Evolutionary conservation across 2,329 filamentous ascomycete species (phyloP).

Genomic region (Claviceps sp.): DNA sequence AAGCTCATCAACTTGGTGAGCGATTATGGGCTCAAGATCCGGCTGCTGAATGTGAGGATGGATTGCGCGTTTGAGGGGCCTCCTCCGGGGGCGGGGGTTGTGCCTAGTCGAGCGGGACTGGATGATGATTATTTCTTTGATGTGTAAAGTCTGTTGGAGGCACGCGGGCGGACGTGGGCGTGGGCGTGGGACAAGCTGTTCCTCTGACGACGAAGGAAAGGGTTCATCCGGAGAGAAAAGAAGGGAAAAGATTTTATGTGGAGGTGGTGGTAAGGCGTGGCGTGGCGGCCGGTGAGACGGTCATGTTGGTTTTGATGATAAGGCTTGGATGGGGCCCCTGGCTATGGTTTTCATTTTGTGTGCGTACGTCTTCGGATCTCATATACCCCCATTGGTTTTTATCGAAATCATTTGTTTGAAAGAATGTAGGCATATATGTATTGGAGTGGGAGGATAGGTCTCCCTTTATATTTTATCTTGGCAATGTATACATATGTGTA

Average conservation of each 20-base stretch:
- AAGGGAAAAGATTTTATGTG: no score
- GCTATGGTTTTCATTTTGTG: not conserved
- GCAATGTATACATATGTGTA: not conserved
- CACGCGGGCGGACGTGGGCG: no score
- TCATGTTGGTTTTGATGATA: no score
- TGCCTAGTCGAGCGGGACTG: slow-evolving; percentile 72
- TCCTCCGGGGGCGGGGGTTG: slow-evolving; percentile 54
- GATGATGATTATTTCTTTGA: slow-evolving; percentile 94
- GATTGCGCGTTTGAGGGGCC: slow-evolving; percentile 60
- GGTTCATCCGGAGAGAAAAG: no score
- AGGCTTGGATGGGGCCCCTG: no score
- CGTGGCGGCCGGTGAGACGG: no score
- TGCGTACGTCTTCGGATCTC: not conserved
- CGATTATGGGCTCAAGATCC: slow-evolving; percentile 85
- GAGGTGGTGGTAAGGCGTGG: no score
- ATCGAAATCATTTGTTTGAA: not conserved
- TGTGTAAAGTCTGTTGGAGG: slow-evolving; percentile 27
- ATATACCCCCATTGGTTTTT: slow-evolving; percentile 1
- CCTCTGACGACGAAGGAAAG: not conserved
- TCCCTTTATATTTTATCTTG: not conserved
- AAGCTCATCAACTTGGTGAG: slow-evolving; percentile 76
- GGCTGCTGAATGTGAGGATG: slow-evolving; percentile 79
- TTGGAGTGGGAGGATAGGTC: not conserved
- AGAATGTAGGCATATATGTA: not conserved
- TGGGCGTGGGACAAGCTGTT: not conserved